These are phyloP conservation scores for Mariannaea elegans DNA, from an alignment of 2,329 filamentous ascomycete genomes.

Conservation along the genomic window DNA sequence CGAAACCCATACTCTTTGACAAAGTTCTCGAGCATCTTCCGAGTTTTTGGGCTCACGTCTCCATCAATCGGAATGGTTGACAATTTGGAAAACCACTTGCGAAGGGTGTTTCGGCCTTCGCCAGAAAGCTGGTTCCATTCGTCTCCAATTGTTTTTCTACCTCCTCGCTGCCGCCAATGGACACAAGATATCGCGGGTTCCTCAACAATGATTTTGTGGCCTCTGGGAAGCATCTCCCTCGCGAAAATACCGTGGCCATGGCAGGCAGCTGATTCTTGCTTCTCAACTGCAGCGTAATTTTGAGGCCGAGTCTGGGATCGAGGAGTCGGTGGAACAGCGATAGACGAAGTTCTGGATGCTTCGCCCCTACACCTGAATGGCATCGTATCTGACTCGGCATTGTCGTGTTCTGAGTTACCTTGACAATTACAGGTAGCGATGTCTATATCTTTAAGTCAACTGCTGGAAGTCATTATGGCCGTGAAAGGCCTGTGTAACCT, in stretches of 20 bases:
- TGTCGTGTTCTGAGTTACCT: neutral
- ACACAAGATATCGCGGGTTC: slow-evolving; percentile 28
- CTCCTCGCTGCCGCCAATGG: slow-evolving; percentile 13
- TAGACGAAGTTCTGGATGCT: neutral
- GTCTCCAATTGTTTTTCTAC: neutral
- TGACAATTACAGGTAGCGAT: neutral
- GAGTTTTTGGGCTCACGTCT: neutral
- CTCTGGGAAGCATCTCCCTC: neutral
- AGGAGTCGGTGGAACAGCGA: no score
- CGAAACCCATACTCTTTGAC: slow-evolving; percentile 39
- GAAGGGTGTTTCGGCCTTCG: slow-evolving; percentile 1
- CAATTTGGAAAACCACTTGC: slow-evolving; percentile 22
- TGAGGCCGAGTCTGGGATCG: neutral
- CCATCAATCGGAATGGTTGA: slow-evolving; percentile 5
- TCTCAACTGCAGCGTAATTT: neutral
- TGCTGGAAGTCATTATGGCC: neutral
- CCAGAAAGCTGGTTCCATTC: slow-evolving; percentile 28
- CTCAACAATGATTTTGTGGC: slow-evolving; percentile 30
- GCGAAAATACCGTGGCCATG: slow-evolving; percentile 36
- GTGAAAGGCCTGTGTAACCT: neutral
- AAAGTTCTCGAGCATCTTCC: slow-evolving; percentile 31
- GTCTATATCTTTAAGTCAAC: neutral
- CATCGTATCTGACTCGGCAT: neutral
- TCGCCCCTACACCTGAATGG: neutral
- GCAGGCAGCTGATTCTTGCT: slow-evolving; percentile 7